Base-by-base conservation (phyloP, 2,329 filamentous ascomycete species). In the Colletotrichum musicola region DNA sequence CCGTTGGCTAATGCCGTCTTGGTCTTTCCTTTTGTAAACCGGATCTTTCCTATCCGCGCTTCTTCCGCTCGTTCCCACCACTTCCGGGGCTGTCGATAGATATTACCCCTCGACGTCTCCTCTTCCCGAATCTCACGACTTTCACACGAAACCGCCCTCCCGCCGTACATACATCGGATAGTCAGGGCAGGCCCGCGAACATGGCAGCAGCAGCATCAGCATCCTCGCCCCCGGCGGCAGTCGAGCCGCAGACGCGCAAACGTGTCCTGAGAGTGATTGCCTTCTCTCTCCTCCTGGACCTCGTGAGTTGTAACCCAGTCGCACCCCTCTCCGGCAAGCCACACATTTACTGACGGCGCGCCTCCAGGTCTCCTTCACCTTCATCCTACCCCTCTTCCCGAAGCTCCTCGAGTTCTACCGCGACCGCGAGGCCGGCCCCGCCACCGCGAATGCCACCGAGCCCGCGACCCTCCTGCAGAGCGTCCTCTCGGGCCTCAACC, bases 401-500 rank as follows among this genome's bases (percentile, higher is more conserved):
- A 95, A 94, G 67, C 91, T 99, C 51, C 92, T 98, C 80, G 92
- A 97, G 75, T 98, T 98, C 87, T 99, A 98, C 84, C 93, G 94
- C 81, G 91, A 93, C 77, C 89, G 90, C 80, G 95, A 98, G 81
- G 87, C 87, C 47, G 62, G 50, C 49, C 82, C 85, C 25, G 76
- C 82, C n/a, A 74, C 80, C 62, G 75, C 81, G 49, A 77, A 80
- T 14, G 74, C 78, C 56, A 82, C 82, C 62, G 81, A 82, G 42
- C 82, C 86, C 3, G 80, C 83, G 66, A 94, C 93, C 1, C 82
- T 97, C 38, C 90, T 99, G 25, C 91, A 94, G 71, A 88, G 88
- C 70, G 89, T 98, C 64, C 88, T 99, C 71, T 85, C 86, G 74
- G 95, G 92, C 73, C 88, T 99, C 60, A 98, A 99, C 78, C 86